Base-by-base conservation (phyloP, 2,329 filamentous ascomycete genomes). In the Xylariomycetidae sp. region DNA sequence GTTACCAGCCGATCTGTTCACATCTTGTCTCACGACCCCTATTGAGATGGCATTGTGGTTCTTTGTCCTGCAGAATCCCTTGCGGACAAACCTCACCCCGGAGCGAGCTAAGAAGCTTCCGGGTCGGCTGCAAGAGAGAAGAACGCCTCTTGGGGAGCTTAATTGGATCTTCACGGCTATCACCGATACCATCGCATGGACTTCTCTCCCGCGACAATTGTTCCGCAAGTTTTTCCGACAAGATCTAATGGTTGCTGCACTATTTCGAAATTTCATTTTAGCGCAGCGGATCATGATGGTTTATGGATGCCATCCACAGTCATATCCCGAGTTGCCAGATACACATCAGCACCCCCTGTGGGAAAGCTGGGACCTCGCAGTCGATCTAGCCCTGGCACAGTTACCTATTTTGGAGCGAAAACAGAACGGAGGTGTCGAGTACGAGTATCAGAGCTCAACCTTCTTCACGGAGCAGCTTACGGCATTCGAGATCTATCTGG, bases 101-200 rank as follows among this genome's bases (percentile, higher is more conserved):
- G 86, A 92, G 40, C 78, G 90, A 48, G 89, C 90, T 26, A 85
- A 88, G 59, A 86, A 88, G 51, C 83, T 98, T 13, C 89, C 90
- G 3, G 92, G 92, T 20, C 82, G 88, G 42, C 75, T 97, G 26
- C 90, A 95, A 54, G 92, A 98, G 62, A 77, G 92, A 40, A 76
- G 92, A 53, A 97, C 92, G 31, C 92, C 92, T 7, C 73, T 98
- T 20, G 92, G 92, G 42, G 92, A 98, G 63, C 70, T 98, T 11
- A 98, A 98, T 54, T 98, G 92, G 92, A 98, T 98, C 22, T 97
- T 98, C 56, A 98, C 92, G 1, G 92, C 92, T 34, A 97, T 98
- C 45, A 98, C 92, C 1, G 92, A 98, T 57, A 97, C 90, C 2
- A 98, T 98, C 51, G 92, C 92, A 0, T 98, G 92, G 92, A 97